Conservation (phyloP, 2,329 filamentous ascomycete genomes). For the Exophiala lecanii-corni region DNA sequence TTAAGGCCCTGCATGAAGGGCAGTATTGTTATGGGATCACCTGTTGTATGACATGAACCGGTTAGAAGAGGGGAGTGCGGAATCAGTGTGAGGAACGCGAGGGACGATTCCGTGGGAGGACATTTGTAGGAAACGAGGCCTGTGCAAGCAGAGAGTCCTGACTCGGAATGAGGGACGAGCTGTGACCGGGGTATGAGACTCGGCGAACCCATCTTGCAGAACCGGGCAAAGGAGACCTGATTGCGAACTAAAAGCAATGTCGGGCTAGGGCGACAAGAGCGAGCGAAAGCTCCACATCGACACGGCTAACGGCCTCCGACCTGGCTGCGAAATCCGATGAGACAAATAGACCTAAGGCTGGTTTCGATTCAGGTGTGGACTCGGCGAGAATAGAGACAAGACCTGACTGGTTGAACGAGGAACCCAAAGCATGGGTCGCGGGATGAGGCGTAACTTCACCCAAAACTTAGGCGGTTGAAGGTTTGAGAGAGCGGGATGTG, state of each 20-base stretch:
- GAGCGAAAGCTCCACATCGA: not conserved
- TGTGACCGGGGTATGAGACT: too few species aligned
- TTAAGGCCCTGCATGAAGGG: slow-evolving; percentile 27
- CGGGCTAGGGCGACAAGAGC: too few species aligned
- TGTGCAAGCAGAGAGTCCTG: not conserved
- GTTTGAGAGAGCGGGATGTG: not conserved
- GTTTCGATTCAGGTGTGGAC: slow-evolving; percentile 5
- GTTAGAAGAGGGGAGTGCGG: slow-evolving; percentile 24
- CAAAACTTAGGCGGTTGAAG: not conserved
- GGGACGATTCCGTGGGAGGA: slow-evolving; percentile 24
- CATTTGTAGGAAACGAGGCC: slow-evolving; percentile 16
- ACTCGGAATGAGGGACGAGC: not conserved
- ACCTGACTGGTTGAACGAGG: slow-evolving; percentile 10
- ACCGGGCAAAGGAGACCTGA: too few species aligned
- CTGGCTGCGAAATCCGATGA: not conserved
- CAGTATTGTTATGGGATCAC: slow-evolving; percentile 15
- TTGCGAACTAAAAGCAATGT: too few species aligned
- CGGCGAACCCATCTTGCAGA: too few species aligned
- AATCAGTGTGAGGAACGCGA: slow-evolving; percentile 19
- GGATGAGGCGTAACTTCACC: slow-evolving; percentile 15
- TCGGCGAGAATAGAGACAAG: not conserved
- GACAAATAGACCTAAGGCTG: not conserved
- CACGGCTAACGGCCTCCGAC: not conserved
- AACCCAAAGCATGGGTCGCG: slow-evolving; percentile 7
- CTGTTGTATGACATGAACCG: slow-evolving; percentile 12